Conservation (phyloP, 2,329 filamentous ascomycete genomes). For the Fusarium sp. region DNA sequence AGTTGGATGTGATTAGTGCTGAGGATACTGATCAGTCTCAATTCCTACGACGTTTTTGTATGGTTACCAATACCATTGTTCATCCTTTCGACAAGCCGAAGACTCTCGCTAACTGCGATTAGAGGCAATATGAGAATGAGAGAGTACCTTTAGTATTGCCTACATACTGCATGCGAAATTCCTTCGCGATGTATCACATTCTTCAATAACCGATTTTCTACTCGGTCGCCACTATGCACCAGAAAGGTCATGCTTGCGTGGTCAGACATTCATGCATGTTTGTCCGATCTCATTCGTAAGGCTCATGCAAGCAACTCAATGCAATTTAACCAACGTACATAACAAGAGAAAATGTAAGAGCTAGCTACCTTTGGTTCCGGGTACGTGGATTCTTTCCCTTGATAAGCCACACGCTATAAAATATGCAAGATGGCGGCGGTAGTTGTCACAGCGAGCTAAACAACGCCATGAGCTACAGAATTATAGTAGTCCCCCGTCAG, state of each 20-base stretch:
- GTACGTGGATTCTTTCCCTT: conserved; percentile 14
- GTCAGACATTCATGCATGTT: conserved; percentile 20
- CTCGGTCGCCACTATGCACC: background rate
- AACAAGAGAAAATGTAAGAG: background rate
- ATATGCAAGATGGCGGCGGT: background rate
- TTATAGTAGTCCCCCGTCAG: too few relatives aligned
- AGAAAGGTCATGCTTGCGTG: conserved; percentile 6
- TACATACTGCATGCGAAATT: background rate
- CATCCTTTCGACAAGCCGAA: background rate
- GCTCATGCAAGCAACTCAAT: background rate
- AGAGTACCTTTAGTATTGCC: background rate
- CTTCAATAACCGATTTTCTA: background rate
- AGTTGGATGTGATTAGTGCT: background rate
- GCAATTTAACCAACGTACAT: background rate
- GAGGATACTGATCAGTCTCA: background rate
- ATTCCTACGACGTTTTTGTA: background rate
- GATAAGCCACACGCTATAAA: conserved; percentile 5
- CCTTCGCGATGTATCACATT: conserved; percentile 24
- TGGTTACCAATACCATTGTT: background rate
- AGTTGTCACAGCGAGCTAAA: background rate
- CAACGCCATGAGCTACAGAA: background rate
- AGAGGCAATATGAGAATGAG: background rate
- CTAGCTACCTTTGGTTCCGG: conserved; percentile 7
- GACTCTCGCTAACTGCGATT: background rate
- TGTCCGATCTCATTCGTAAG: conserved; percentile 1